Evolutionary conservation across 345 rosid genomes (phyloP).

Genomic region (Salix arbutifolia): DNA sequence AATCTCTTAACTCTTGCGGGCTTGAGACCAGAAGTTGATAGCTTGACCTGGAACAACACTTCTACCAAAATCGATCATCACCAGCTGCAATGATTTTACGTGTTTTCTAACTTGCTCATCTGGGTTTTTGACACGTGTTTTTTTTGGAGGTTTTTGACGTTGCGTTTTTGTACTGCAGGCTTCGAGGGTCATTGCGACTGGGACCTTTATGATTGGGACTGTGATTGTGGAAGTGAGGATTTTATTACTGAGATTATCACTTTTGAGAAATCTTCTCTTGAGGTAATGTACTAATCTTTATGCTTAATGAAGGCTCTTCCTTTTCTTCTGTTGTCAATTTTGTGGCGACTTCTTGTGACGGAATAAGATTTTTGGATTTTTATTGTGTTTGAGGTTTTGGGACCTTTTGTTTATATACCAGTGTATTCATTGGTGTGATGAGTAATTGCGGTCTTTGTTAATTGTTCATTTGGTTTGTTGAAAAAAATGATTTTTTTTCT

Average conservation of each 20-base stretch:
- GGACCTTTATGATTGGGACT: conserved; percentile 90
- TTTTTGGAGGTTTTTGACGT: background rate
- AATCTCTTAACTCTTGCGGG: conserved; percentile 86
- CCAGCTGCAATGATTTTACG: too few relatives aligned
- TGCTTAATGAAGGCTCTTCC: background rate
- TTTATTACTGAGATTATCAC: too few relatives aligned
- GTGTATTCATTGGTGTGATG: background rate
- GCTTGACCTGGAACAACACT: background rate
- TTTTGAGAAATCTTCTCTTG: too few relatives aligned
- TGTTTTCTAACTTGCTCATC: background rate
- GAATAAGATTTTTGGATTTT: background rate
- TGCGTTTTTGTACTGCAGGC: conserved; percentile 31
- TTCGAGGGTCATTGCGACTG: conserved; percentile 71
- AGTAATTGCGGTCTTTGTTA: background rate
- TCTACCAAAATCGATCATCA: too few relatives aligned
- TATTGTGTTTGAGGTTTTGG: background rate
- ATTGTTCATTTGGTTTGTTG: background rate
- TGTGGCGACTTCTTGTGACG: background rate
- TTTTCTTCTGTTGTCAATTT: background rate
- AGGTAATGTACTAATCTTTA: too few relatives aligned
- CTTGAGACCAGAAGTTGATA: conserved; percentile 59
- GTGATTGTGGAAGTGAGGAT: conserved; percentile 20
- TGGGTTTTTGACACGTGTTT: conserved; percentile 1
- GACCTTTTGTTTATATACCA: background rate
- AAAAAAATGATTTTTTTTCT: background rate